Evolutionary conservation across 2,329 filamentous ascomycete species (phyloP), one percentile per base, ranked within the genome.

Genomic region (Daldinia sp.): DNA sequence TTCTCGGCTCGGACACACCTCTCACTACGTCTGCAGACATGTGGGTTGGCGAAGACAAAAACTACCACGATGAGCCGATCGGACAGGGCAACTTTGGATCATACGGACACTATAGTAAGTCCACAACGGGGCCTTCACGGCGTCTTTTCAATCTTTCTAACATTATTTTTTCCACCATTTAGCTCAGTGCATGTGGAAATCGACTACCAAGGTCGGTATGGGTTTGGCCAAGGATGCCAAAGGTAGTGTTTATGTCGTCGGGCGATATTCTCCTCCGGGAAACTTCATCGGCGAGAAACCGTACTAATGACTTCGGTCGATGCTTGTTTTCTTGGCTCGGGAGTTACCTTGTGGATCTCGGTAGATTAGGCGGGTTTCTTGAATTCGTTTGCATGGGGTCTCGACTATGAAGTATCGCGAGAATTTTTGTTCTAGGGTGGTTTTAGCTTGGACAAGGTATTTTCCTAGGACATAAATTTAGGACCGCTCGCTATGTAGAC

Each of bases 61-160:
- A 75, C 37, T 81, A 80, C 68, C 72, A 76, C 57, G 77, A 75
- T 4, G 74, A 80, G 71, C 72, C 73, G 35, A 78, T 80, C 58
- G 76, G 75, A 1, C 75, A 79, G 58, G 79, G 78, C 5, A 65
- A 80, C 57, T 78, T 80, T 42, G 69, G 58, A 42, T 72, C 68
- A 0, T 80, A 78, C 39, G 79, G 77, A 1, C 79, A 80, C 67
- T 80, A 78, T 48, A 78, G 75, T 78, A 71, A 73, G 76, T 20
- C 13, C 18, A 30, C 50, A 23, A 10, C 33, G 5, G 10, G 33
- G 10, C 33, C 33, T 35, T 35, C 2, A 35, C 18, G 9, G 37
- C 41, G 4, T 44, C 13, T 57, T 26, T 12, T 28, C 30, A 18
- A 5, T 23, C 33, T 1, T 33, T 37, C 66, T 68, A 44, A 69